These are phyloP conservation scores for Aureobasidium musti DNA, from an alignment of 2,329 filamentous ascomycete species.

Conservation along the genomic window DNA sequence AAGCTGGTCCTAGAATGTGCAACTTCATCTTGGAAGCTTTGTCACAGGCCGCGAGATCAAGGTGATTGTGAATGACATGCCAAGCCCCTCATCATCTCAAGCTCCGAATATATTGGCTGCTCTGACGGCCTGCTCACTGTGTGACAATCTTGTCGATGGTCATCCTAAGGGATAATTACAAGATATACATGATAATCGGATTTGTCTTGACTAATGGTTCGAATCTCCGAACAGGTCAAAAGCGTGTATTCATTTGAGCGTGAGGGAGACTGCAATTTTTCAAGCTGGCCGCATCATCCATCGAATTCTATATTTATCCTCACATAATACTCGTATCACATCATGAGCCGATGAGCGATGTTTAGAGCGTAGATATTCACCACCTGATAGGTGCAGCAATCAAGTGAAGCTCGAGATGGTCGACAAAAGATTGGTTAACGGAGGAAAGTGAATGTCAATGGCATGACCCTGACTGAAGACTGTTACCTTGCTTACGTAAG, in stretches of 20 bases:
- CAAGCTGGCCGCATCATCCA: too few species aligned
- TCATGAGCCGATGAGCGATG: too few species aligned
- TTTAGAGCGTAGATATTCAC: too few species aligned
- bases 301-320: too few species aligned
- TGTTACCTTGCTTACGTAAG: neutral
- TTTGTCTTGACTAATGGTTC: neutral
- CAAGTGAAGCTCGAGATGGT: neutral
- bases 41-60: neutral
- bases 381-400: too few species aligned
- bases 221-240: neutral
- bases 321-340: too few species aligned
- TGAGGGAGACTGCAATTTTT: too few species aligned
- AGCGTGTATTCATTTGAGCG: too few species aligned
- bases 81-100: constrained; percentile 4
- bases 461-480: neutral
- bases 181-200: neutral
- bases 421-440: neutral
- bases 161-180: neutral
- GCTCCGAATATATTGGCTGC: neutral
- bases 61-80: constrained; percentile 7
- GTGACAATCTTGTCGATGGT: neutral
- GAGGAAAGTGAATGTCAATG: neutral
- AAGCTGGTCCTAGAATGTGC: constrained; percentile 87
- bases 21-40: constrained; percentile 50
- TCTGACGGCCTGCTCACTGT: neutral